Conservation (phyloP, 2,329 filamentous ascomycete species). For the Paecilomyces sp. region DNA sequence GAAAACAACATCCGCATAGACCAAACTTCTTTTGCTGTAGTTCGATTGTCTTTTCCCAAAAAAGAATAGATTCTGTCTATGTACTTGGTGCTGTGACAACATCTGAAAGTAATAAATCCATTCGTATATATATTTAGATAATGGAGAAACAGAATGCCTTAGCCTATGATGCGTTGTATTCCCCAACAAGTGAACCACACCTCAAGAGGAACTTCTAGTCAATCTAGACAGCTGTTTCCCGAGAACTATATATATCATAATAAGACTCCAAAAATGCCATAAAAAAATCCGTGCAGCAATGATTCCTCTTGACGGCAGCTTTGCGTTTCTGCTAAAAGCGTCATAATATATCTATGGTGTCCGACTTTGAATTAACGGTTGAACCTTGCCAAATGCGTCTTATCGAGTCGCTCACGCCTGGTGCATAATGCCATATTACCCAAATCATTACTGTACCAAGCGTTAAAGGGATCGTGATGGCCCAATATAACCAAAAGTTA, state of each 20-base stretch:
- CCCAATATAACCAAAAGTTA: conserved; percentile 27
- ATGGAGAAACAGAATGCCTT: too few species aligned
- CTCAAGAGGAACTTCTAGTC: background rate
- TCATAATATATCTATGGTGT: background rate
- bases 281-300: background rate
- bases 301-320: background rate
- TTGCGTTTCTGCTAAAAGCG: background rate
- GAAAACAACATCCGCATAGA: too few species aligned
- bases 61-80: too few species aligned
- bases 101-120: too few species aligned
- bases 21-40: too few species aligned
- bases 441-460: conserved; percentile 16
- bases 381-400: background rate
- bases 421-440: conserved; percentile 14
- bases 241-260: background rate
- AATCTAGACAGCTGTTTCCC: background rate
- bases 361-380: background rate
- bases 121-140: too few species aligned
- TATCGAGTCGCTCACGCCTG: background rate
- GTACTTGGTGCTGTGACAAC: too few species aligned
- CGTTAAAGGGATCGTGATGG: conserved; percentile 21
- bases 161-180: too few species aligned
- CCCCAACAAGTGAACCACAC: too few species aligned
- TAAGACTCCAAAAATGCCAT: background rate
- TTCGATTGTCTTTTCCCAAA: too few species aligned